Percentiles rank a stretch among this genome's conserved stretches.
Conservation (phyloP, 1,139 yeast species). For the Suhomyces bokatorum region DNA sequence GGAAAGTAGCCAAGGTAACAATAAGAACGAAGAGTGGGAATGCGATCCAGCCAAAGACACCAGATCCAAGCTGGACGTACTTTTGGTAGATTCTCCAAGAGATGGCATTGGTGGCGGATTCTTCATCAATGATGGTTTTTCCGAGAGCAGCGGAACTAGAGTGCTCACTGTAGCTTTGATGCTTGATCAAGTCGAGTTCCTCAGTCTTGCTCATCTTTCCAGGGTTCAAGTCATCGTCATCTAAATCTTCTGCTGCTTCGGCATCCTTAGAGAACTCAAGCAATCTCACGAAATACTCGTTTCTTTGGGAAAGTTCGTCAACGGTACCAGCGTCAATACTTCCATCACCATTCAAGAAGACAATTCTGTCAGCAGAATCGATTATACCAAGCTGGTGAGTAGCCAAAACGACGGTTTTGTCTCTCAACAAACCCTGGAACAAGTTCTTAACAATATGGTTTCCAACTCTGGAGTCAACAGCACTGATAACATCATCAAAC, state of each 20-base stretch:
- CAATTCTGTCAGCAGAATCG: constrained; percentile 34
- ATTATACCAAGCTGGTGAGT: constrained; percentile 41
- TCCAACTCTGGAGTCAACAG: constrained; percentile 45
- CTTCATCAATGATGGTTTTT: constrained; percentile 39
- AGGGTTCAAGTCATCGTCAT: constrained; percentile 2
- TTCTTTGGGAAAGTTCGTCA: constrained; percentile 27
- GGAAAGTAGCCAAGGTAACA: constrained; percentile 26
- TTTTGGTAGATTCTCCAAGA: constrained; percentile 32
- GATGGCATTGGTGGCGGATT: constrained; percentile 40
- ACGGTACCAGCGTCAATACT: constrained; percentile 36
- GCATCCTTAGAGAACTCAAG: constrained; percentile 23
- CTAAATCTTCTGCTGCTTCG: constrained; percentile 3
- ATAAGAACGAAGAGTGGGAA: constrained; percentile 28
- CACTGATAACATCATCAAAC: constrained; percentile 45
- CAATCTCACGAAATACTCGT: constrained; percentile 29
- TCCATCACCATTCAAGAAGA: constrained; percentile 38
- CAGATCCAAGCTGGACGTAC: constrained; percentile 63
- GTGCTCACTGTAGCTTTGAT: constrained; percentile 8
- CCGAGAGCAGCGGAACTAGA: constrained; percentile 14
- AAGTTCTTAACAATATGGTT: constrained; percentile 38
- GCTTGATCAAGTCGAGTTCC: constrained; percentile 9
- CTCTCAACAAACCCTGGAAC: constrained; percentile 31
- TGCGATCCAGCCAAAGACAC: constrained; percentile 38
- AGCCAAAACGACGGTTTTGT: constrained; percentile 37
- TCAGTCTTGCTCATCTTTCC: constrained; percentile 8